Conservation (phyloP, 345 rosid genomes). For the Lumnitzera racemosa region DNA sequence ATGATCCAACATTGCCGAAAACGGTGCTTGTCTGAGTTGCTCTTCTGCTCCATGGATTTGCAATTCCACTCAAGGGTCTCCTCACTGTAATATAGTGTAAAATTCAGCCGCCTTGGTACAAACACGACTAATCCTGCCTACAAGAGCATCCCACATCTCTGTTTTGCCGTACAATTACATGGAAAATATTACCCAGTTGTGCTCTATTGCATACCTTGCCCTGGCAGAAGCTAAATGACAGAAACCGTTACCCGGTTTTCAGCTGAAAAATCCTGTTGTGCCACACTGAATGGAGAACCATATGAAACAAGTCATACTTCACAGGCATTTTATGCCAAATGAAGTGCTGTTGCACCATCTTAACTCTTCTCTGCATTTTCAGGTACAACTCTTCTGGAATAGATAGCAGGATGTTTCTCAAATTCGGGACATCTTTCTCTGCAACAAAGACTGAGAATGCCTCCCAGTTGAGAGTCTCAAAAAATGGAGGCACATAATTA, state of each 20-base stretch:
- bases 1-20: too few species aligned
- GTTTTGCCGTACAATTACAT: too few species aligned
- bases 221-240: neutral
- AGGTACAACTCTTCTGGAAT: conserved; percentile 61
- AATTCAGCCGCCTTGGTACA: too few species aligned
- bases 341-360: conserved; percentile 74
- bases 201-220: neutral
- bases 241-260: conserved; percentile 24
- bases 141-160: too few species aligned
- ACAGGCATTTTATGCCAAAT: conserved; percentile 73
- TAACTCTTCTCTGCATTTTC: conserved; percentile 55
- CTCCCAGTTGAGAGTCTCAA: conserved; percentile 80
- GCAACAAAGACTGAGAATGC: conserved; percentile 63
- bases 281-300: conserved; percentile 85
- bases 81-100: too few species aligned
- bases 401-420: conserved; percentile 55
- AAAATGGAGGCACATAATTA: conserved; percentile 82
- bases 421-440: conserved; percentile 62
- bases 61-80: too few species aligned
- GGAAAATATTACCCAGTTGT: neutral
- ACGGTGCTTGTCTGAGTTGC: too few species aligned
- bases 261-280: conserved; percentile 50
- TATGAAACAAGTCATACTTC: conserved; percentile 72
- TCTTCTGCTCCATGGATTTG: too few species aligned
- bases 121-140: too few species aligned